Base-by-base conservation (phyloP, 1,284 basidiomycete species). In the Xerocomus nothofagi region DNA sequence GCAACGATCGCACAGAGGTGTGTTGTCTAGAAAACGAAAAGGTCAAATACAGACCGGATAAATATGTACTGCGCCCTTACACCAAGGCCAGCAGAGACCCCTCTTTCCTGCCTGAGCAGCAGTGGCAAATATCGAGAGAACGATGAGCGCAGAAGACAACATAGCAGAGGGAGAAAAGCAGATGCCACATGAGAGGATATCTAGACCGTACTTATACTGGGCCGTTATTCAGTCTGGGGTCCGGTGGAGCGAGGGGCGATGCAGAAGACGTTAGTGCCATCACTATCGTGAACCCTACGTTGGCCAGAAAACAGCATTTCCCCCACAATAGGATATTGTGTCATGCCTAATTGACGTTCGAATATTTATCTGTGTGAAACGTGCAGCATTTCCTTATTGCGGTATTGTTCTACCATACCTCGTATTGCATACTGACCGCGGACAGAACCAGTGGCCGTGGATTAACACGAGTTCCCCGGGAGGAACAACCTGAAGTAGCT, bases 41-140 rank as follows among this genome's bases (percentile, higher is more conserved):
- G 2, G 41, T 66, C 39, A 61, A 12, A 15, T 4, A 33, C 1
- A 9, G 34, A 3, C 9, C 4, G 2, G 8, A n/a, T 14, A 26
- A 29, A 36, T 6, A 3, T n/a, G 23, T 15, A 1, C 23, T 23
- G 14, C 0, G 2, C 23, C 3, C 62, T 56, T 49, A 62, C 62
- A 66, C 44, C 47, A 66, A 31, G 61, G 33, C 60, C 60, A 62
- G 37, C 37, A 34, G n/a, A 62, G 61, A 37, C 60, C 60, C 8
- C 57, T 44, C 40, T 62, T 62, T 18, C 63, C 60, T 34, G 60
- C 60, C 8, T 49, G 58, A n/a, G 49, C 56, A 21, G 42, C 40
- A 12, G 38, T 17, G 1, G 44, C 21, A 34, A 61, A 61, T 7
- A 51, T 3, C 1, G 53, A 49, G 18, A 65, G 48, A 4, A 47